phyloP scores from a whole-genome alignment of 2,329 filamentous ascomycete genomes.

The Sporothrix schenckii region DNA sequence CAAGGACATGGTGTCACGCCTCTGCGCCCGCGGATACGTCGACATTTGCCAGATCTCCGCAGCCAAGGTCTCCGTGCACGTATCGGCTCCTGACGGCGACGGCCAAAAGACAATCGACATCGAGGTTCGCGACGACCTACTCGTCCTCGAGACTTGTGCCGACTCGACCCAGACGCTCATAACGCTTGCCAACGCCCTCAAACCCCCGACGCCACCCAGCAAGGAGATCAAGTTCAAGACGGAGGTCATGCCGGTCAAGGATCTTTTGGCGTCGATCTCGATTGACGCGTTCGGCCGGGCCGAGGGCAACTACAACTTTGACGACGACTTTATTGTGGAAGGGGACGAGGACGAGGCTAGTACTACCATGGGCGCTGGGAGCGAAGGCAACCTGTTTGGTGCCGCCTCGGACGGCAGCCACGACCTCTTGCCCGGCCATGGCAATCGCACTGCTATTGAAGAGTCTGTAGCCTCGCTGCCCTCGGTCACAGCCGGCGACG shows the following conservation, averaged over 20 bases:
- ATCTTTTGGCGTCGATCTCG: conserved; percentile 87
- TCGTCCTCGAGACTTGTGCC: conserved; percentile 92
- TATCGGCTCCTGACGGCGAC: conserved; percentile 55
- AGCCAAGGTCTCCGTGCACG: conserved; percentile 67
- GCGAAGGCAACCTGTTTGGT: conserved; percentile 38
- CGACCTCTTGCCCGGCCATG: conserved; percentile 21
- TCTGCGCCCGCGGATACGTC: conserved; percentile 74
- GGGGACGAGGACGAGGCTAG: conserved; percentile 52
- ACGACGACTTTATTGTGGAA: conserved; percentile 63
- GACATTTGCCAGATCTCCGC: conserved; percentile 86
- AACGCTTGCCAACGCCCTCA: conserved; percentile 73
- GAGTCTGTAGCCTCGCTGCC: conserved; percentile 35
- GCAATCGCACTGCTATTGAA: conserved; percentile 22
- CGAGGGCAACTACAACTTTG: conserved; percentile 64
- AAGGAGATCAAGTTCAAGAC: conserved; percentile 85
- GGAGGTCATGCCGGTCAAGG: conserved; percentile 79
- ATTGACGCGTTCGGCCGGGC: conserved; percentile 75
- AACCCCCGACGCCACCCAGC: conserved; percentile 80
- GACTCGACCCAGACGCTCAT: conserved; percentile 95
- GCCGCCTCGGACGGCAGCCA: conserved; percentile 24
- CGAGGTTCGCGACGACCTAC: conserved; percentile 79
- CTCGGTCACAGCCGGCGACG: conserved; percentile 29
- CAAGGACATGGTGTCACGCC: conserved; percentile 57
- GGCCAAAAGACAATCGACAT: conserved; percentile 72
- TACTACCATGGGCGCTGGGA: conserved; percentile 43